phyloP scores from a whole-genome alignment of 2,329 filamentous ascomycete genomes.

The Colletotrichum tofieldiae region DNA sequence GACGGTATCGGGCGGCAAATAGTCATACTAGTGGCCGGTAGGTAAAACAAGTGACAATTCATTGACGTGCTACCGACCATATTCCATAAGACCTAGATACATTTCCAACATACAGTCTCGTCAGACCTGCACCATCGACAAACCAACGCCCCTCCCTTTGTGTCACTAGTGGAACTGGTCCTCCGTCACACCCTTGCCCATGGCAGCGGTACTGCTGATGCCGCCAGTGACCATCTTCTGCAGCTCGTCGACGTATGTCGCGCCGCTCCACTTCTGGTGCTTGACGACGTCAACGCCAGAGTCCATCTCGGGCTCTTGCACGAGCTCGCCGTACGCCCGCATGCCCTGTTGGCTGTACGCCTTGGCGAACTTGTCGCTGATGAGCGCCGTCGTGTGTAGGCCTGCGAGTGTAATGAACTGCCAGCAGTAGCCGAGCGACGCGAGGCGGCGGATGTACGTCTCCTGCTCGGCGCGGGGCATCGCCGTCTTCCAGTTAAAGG shows the following conservation, averaged over 20 bases:
- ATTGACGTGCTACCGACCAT: slow-evolving; percentile 23
- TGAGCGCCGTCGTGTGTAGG: slow-evolving; percentile 94
- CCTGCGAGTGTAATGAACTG: slow-evolving; percentile 99
- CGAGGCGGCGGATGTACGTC: slow-evolving; percentile 95
- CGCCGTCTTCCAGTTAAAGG: slow-evolving; percentile 99
- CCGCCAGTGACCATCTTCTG: slow-evolving; percentile 98
- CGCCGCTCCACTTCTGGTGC: slow-evolving; percentile 99
- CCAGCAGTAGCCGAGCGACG: slow-evolving; percentile 95
- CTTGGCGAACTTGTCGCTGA: slow-evolving; percentile 89
- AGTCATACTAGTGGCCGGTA: neutral
- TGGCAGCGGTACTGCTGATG: slow-evolving; percentile 91
- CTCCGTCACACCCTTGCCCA: slow-evolving; percentile 98
- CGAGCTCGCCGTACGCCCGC: slow-evolving; percentile 96
- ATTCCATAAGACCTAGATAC: slow-evolving; percentile 20
- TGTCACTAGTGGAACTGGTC: slow-evolving; percentile 83
- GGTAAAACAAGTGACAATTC: neutral
- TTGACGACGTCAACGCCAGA: slow-evolving; percentile 93
- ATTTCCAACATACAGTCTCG: slow-evolving; percentile 17
- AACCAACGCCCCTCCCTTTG: neutral
- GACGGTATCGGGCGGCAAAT: neutral
- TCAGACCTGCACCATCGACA: neutral
- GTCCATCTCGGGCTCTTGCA: slow-evolving; percentile 98
- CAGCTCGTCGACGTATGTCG: slow-evolving; percentile 94
- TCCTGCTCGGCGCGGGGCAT: slow-evolving; percentile 94
- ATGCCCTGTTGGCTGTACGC: slow-evolving; percentile 88